Evolutionary conservation across 2,329 filamentous ascomycete genomes (phyloP).

Genomic region (Penicillium sp.): DNA sequence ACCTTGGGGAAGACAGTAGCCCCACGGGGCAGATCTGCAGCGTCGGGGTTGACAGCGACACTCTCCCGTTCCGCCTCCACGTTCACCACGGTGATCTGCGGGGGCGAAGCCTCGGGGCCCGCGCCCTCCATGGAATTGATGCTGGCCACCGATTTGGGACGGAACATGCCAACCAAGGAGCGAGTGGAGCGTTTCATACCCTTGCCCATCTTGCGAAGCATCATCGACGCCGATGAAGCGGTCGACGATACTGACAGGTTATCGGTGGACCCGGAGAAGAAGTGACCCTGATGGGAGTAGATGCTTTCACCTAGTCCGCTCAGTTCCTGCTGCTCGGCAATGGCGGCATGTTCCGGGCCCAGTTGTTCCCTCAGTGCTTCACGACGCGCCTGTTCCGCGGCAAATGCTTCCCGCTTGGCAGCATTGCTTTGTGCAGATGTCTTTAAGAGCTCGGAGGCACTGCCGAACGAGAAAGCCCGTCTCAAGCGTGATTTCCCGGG

Average conservation of each 20-base stretch:
- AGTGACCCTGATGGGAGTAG: conserved; percentile 78
- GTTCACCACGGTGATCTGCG: conserved; percentile 92
- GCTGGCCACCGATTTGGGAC: conserved; percentile 87
- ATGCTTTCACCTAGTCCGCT: conserved; percentile 89
- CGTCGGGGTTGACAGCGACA: conserved; percentile 69
- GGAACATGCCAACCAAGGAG: conserved; percentile 89
- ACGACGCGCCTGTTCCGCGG: conserved; percentile 62
- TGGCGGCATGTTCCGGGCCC: conserved; percentile 86
- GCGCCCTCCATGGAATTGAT: conserved; percentile 66
- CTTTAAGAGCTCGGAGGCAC: conserved; percentile 82
- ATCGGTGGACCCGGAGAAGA: conserved; percentile 89
- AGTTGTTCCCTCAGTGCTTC: conserved; percentile 65
- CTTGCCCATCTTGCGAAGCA: conserved; percentile 92
- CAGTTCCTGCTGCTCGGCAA: conserved; percentile 89
- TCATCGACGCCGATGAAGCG: conserved; percentile 51
- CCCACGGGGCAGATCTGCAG: conserved; percentile 65
- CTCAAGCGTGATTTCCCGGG: conserved; percentile 85
- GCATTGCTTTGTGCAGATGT: conserved; percentile 65
- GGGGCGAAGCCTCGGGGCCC: conserved; percentile 65
- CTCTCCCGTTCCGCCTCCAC: conserved; percentile 88
- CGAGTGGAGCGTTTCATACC: conserved; percentile 94
- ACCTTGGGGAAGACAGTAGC: conserved; percentile 81
- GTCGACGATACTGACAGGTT: conserved; percentile 64
- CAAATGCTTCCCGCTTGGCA: conserved; percentile 44
- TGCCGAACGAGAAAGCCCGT: conserved; percentile 94